Evolutionary conservation across 345 rosid genomes (phyloP).

Genomic region (Eucalyptus virginea): DNA sequence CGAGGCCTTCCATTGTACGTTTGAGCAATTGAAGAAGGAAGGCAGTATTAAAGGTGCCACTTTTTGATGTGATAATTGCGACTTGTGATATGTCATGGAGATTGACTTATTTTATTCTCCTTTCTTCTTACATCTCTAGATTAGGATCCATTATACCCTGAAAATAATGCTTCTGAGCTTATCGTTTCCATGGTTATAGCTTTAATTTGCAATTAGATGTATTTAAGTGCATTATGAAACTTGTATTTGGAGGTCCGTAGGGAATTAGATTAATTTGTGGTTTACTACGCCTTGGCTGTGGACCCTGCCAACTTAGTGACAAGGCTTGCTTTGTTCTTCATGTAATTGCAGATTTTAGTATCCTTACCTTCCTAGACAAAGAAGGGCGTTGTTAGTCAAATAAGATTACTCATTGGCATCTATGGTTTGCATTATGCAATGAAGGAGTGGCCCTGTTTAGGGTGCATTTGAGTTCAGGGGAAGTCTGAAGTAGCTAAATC

Average conservation of each 20-base stretch:
- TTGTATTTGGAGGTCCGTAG: not conserved
- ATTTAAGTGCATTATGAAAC: not conserved
- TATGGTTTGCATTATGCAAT: not conserved
- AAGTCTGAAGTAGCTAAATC: not conserved
- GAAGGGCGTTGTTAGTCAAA: not conserved
- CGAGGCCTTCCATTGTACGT: constrained; percentile 62
- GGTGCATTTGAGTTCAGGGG: not conserved
- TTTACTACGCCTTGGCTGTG: not conserved
- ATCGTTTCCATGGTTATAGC: not conserved
- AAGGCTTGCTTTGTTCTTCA: not conserved
- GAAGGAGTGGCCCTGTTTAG: not conserved
- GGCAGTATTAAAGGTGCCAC: constrained; percentile 42
- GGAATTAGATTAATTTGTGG: not conserved
- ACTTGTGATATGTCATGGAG: not conserved
- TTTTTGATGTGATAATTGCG: not conserved
- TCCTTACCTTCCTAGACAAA: not conserved
- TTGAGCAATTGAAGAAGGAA: constrained; percentile 76
- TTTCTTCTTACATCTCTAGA: not conserved
- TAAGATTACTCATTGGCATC: not conserved
- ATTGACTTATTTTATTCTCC: not conserved
- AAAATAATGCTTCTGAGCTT: not conserved
- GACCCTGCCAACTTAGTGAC: not conserved
- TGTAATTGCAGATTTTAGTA: not conserved
- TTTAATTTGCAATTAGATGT: not conserved
- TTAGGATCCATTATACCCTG: not conserved